A percentile compares a stretch with the other conserved stretches of the same genome.
Evolutionary conservation across 2,329 filamentous ascomycete genomes (phyloP).

Genomic region (Trichoderma sp.): DNA sequence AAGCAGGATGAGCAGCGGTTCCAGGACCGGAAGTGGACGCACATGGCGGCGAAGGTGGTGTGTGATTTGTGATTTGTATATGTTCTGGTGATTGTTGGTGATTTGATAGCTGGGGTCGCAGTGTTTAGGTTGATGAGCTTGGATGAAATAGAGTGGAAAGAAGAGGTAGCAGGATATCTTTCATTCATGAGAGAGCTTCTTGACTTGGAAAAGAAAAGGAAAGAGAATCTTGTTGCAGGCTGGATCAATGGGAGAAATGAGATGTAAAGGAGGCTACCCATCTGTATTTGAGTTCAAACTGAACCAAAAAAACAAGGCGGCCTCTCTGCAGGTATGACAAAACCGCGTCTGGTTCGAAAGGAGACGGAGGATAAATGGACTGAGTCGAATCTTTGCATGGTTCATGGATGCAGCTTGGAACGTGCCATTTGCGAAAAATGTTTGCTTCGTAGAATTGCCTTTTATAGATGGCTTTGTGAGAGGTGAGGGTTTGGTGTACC

Average conservation of each 20-base stretch:
- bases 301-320: not conserved
- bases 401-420: not conserved
- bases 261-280: not conserved
- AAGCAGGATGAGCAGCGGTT: slow-evolving; percentile 25
- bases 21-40: slow-evolving; percentile 24
- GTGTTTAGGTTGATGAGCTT: not conserved
- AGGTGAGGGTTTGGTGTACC: not conserved
- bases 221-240: not conserved
- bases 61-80: not conserved
- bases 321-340: not conserved
- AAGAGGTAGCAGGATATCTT: not conserved
- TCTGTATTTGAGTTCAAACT: not conserved
- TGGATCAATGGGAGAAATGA: not conserved
- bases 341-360: not conserved
- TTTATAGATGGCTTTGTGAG: slow-evolving; percentile 15
- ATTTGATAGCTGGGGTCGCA: not conserved
- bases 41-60: slow-evolving; percentile 17
- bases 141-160: not conserved
- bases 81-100: not conserved
- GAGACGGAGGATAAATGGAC: not conserved
- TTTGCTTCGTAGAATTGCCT: slow-evolving; percentile 14
- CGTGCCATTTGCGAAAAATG: not conserved
- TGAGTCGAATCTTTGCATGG: not conserved
- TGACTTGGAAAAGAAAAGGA: not conserved
- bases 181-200: not conserved